These are phyloP conservation scores for Straminergon stramineum DNA, from an alignment of 225 moss, liverwort and hornwort species.

Conservation along the genomic window DNA sequence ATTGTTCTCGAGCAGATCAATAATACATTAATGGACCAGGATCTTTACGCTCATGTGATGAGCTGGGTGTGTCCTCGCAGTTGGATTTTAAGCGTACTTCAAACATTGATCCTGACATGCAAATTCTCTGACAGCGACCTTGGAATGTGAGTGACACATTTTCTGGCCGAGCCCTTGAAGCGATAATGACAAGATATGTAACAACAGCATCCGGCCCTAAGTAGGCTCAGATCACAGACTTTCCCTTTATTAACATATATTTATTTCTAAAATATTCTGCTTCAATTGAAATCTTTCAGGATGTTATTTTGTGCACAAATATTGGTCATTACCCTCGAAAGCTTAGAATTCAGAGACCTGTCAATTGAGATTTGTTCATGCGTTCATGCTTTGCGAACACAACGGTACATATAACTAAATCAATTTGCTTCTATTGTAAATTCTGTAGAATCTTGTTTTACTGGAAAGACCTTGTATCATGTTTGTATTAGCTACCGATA, in stretches of 20 bases:
- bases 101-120: neutral
- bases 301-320: neutral
- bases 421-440: neutral
- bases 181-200: slow-evolving; percentile 27
- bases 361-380: neutral
- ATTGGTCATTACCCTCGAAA: neutral
- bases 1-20: neutral
- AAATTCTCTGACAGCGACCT: slow-evolving; percentile 6
- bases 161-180: slow-evolving; percentile 49
- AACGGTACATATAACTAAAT: too few species aligned
- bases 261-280: neutral
- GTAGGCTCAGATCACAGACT: neutral
- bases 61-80: neutral
- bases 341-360: neutral
- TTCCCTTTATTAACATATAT: neutral
- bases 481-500: neutral
- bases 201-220: neutral
- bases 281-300: neutral
- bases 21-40: neutral
- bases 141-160: neutral
- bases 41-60: neutral
- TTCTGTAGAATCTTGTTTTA: neutral
- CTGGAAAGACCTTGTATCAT: neutral
- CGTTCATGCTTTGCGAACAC: neutral
- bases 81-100: neutral